Evolutionary conservation across 805 yeast species (phyloP), one percentile per base, ranked within the genome.

Genomic region (Diddensiella transvaalensis): DNA sequence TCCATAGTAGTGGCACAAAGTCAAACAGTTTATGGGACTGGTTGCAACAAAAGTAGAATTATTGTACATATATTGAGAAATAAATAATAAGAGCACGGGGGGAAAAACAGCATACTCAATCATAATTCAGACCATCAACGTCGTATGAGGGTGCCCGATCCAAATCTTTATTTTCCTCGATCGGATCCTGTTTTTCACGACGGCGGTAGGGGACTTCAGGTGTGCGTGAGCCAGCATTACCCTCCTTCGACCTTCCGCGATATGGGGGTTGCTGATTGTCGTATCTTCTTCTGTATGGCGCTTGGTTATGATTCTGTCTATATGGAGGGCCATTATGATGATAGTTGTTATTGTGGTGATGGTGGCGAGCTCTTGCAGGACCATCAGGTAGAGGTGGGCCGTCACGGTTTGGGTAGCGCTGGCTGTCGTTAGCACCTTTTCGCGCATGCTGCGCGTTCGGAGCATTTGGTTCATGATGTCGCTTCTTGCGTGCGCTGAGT

Each of bases 401-500:
- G 32, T 40, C 18, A 13, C 26, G 43, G 17, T 6, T 4, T 4
- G 22, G 32, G 22, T 40, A 10, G 29, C 33, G 21, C 10, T 40
- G 18, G 30, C 33, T 23, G 33, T 41, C 32, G 13, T 13, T 8
- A 13, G 11, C 32, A 26, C 32, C 32, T n/a, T 43, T 46, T 22
- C 35, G 30, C 13, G 46, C 46, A 22, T 45, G 49, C 6, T 50
- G 49, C 5, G 50, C 52, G 29, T 54, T 47, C 11, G 52, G 53
- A 8, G 50, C 52, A 36, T 54, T 47, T 13, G 47, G 55, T 17
- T 17, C 48, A 29, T 51, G 22, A 15, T 49, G 51, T 4, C 48
- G 44, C 3, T 46, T 41, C 18, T 26, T 19, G 2, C 24, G 50
- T 15, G 63, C 63, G 39, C 88, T 96, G 22, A 89, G 77, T 65